Evolutionary conservation across 2,329 filamentous ascomycete genomes (phyloP), one percentile per base, ranked within the genome.

Genomic region (Metarhizium rileyi): DNA sequence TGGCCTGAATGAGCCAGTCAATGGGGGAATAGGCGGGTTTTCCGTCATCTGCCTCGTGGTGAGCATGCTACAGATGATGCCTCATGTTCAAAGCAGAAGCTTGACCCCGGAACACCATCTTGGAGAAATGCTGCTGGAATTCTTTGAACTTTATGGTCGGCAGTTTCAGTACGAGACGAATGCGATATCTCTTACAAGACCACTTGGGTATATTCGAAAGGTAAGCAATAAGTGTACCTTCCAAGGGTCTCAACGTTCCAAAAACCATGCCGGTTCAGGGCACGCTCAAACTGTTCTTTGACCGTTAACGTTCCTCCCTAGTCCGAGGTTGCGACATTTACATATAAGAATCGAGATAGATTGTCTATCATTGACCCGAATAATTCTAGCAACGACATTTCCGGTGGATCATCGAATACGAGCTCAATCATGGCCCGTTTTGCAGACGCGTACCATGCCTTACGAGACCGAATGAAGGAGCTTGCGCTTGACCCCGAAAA

Each of bases 311-410:
- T 12, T 1, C 14, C 18, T 2, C 4, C 7, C 0, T 41, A 80
- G 76, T 66, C 61, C 35, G 61, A 71, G 25, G 73, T 76, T 16
- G 63, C 55, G 27, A 62, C 61, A 1, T 63, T 82, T 47, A 65
- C 72, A 4, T 80, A 84, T 59, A 79, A 77, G 58, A 83, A 83
- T 59, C 67, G 65, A 14, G 75, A 84, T 46, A 81, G 89, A 1
- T 74, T 98, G 2, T 87, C 85, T 8, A 95, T 98, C 59, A 85
- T 95, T 51, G 93, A 98, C 61, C 93, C 93, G 0, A 95, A 97
- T 65, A 86, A 87, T 51, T 65, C 79, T 0, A 70, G 76, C 25
- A 97, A 97, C 63, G 93, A 98, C 61, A 93, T 98, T 25, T 84
- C 93, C 0, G 90, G 90, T 9, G 90, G 90, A 9, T 93, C 90